Base-by-base conservation (phyloP, 768 basidiomycete genomes). In the Russula brevipes region DNA sequence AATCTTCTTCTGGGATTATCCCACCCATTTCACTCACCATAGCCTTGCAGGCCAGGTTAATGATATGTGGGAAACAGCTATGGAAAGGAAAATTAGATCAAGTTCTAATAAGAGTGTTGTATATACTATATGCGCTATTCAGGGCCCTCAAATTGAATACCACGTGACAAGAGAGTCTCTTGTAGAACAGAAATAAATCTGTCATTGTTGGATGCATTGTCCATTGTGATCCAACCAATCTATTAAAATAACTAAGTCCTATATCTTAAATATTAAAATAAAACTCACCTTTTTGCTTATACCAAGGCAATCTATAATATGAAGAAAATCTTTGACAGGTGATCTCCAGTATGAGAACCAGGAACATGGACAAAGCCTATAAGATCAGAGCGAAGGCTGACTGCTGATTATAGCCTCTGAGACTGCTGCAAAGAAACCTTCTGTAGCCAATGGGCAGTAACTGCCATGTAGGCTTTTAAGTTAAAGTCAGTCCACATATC, bases 401-500 rank as follows among this genome's bases (percentile, higher is more conserved):
- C 5, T 38, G 5, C 11, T 47, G 24, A 11, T 11, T 39, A 2
- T 3, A 39, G 8, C 38, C 38, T 39, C 38, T 11, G 8, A 39
- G 38, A 12, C 5, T 11, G 16, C 31, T 16, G 0, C 16, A 5
- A 24, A 14, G n/a, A n/a, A 16, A 24, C 17, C 2, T 36, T 4
- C 56, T 56, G 42, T 31, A 56, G 41, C 54, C 54, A 56, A 42
- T 56, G 54, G 33, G 54, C 42, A 44, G 54, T 57, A 24, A 57
- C 56, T 36, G 56, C 46, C 56, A 57, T 47, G 5, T 46, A 57
- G 4, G 56, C 19, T 24, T 49, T 57, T 3, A 19, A 24, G 14
- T 57, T 36, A 19, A 35, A 33, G 8, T 57, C 56, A 17, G 45
- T 57, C 56, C 56, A 57, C 2, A 36, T 5, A 19, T 57, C 56